Conservation (phyloP, 2,329 filamentous ascomycete genomes). For the Fusarium burgessii region DNA sequence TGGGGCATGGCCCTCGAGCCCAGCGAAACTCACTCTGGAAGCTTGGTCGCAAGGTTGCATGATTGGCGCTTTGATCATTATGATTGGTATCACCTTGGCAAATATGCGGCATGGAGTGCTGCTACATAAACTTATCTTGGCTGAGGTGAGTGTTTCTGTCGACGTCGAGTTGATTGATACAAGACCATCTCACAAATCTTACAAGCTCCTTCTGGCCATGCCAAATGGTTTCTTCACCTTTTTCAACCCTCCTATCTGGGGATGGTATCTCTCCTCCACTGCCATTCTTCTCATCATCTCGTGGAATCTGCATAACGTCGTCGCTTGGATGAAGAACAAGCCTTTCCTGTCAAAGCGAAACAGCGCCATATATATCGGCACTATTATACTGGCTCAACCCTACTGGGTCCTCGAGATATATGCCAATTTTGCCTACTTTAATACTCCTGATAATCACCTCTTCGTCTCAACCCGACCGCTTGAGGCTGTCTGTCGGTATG, state of each 20-base stretch:
- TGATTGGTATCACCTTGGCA: constrained; percentile 60
- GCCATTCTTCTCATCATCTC: constrained; percentile 72
- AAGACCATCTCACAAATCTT: background rate
- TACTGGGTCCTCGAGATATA: constrained; percentile 76
- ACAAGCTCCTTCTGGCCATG: constrained; percentile 65
- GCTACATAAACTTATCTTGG: constrained; percentile 62
- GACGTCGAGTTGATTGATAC: accelerated
- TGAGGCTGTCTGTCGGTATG: constrained; percentile 69
- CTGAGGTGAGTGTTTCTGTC: constrained; percentile 53
- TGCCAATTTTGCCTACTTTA: constrained; percentile 74
- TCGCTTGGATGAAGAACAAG: constrained; percentile 75
- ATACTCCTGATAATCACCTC: constrained; percentile 61
- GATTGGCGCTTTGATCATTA: constrained; percentile 61
- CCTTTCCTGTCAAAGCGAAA: constrained; percentile 66
- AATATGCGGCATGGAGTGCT: constrained; percentile 61
- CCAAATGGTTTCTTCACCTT: constrained; percentile 71
- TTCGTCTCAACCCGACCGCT: constrained; percentile 68
- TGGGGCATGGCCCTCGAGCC: constrained; percentile 26
- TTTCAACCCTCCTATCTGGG: constrained; percentile 62
- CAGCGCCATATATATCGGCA: constrained; percentile 68
- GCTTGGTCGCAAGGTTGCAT: constrained; percentile 62
- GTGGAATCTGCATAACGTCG: constrained; percentile 74
- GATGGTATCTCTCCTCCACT: constrained; percentile 72
- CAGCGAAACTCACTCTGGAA: constrained; percentile 51
- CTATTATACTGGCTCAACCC: constrained; percentile 68